phyloP scores from a whole-genome alignment of 768 basidiomycete genomes.

The Dictyophora rubrovolvata region DNA sequence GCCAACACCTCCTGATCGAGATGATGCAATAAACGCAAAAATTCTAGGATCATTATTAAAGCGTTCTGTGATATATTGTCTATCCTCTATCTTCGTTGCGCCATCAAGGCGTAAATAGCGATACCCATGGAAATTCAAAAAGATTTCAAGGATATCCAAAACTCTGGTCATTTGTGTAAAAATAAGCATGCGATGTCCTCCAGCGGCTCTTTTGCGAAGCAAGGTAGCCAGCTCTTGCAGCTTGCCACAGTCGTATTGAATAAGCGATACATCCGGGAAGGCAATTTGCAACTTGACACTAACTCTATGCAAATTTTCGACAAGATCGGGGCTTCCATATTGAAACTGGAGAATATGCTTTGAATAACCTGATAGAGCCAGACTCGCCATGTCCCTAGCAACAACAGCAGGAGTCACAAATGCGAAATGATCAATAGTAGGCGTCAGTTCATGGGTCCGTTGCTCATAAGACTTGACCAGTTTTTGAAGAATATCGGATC shows the following conservation, averaged over 20 bases:
- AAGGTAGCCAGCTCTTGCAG: constrained; percentile 75
- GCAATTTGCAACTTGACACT: constrained; percentile 85
- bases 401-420: constrained; percentile 75
- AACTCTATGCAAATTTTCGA: constrained; percentile 56
- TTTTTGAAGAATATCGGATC: constrained; percentile 30
- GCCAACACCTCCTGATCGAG: constrained; percentile 76
- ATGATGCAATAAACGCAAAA: constrained; percentile 84
- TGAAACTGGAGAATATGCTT: constrained; percentile 16
- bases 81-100: constrained; percentile 89
- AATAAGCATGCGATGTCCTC: constrained; percentile 83
- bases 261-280: constrained; percentile 79
- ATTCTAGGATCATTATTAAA: constrained; percentile 70
- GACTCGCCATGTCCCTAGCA: constrained; percentile 58
- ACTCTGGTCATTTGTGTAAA: constrained; percentile 97
- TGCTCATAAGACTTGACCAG: constrained; percentile 51
- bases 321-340: constrained; percentile 38
- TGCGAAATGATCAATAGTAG: constrained; percentile 57
- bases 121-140: constrained; percentile 86
- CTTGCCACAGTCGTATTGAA: constrained; percentile 96
- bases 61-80: constrained; percentile 83
- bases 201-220: constrained; percentile 74
- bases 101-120: constrained; percentile 92
- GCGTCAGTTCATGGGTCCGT: constrained; percentile 45
- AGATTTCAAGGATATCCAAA: constrained; percentile 88
- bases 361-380: constrained; percentile 42